Evolutionary conservation across 331 rosid genomes (phyloP), one percentile per base, ranked within the genome.

Genomic region (Acacia pycnantha): DNA sequence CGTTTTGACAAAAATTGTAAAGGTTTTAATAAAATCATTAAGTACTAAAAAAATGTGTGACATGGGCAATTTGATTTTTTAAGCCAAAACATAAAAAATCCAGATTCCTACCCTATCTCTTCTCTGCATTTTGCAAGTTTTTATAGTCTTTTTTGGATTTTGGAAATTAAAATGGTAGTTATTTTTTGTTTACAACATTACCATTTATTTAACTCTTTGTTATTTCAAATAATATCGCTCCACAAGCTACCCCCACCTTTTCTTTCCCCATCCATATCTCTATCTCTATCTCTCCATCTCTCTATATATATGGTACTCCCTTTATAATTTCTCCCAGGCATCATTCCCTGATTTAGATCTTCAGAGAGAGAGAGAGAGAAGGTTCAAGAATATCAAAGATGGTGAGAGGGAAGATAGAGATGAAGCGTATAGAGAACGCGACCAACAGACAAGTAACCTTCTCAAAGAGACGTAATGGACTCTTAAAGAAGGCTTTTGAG

Each of bases 381-480:
- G 41, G n/a, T 6, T 50, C 9, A 50, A 56, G 31, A 56, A 3
- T 56, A 59, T 66, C 21, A 80, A 74, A 77, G 81, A 94, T 94
- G 98, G 98, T 88, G 91, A 86, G 98, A 84, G 98, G 98, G 16
- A 94, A 93, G 81, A 94, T 97, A 51, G 94, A 94, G 88, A 88
- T 94, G 95, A 87, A 85, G 87, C 87, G 97, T 33, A 94, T 94
- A 68, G 98, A 93, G 82, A 93, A 94, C 75, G 89, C 93, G 22
- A 91, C 97, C 14, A 94, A 92, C 67, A 88, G 98, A 4, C 98
- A 94, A 68, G 98, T 94, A 0, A 90, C 98, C 1, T 94, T 94
- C 83, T 94, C 97, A 13, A 94, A 94, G 90, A 64, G 98, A 74
- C 87, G 97, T 0, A 92, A 87, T 48, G 98, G 98, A 24, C 81